Evolutionary conservation across 2,329 filamentous ascomycete genomes (phyloP).

Genomic region (Ophiostoma australiae): DNA sequence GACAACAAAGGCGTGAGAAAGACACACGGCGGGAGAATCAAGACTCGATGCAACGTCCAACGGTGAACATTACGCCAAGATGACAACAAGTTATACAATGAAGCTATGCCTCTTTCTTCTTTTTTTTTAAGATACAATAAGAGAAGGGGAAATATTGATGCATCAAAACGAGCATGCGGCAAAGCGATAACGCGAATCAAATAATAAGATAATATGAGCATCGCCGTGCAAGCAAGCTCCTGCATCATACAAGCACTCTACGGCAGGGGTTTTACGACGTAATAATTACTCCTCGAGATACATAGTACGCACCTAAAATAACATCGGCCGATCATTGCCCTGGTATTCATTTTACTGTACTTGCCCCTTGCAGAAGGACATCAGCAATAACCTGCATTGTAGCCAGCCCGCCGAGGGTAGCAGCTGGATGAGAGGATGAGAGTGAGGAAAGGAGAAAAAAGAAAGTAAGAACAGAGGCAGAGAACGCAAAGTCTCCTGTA

Average conservation of each 20-base stretch:
- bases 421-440: not conserved
- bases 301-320: not conserved
- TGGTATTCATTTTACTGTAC: slow-evolving; percentile 15
- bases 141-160: not conserved
- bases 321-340: not conserved
- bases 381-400: slow-evolving; percentile 15
- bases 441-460: not conserved
- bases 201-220: not conserved
- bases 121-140: not conserved
- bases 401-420: not conserved
- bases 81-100: not conserved
- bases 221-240: not conserved
- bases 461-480: not conserved
- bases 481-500: not conserved
- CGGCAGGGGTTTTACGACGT: not conserved
- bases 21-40: not conserved
- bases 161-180: not conserved
- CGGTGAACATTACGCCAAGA: not conserved
- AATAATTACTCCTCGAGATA: not conserved
- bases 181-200: not conserved
- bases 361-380: slow-evolving; percentile 21
- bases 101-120: not conserved
- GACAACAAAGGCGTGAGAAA: not conserved
- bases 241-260: not conserved
- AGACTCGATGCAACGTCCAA: not conserved